These are phyloP conservation scores for Xylaria arbuscula DNA, from an alignment of 2,329 filamentous ascomycete genomes.

Conservation along the genomic window DNA sequence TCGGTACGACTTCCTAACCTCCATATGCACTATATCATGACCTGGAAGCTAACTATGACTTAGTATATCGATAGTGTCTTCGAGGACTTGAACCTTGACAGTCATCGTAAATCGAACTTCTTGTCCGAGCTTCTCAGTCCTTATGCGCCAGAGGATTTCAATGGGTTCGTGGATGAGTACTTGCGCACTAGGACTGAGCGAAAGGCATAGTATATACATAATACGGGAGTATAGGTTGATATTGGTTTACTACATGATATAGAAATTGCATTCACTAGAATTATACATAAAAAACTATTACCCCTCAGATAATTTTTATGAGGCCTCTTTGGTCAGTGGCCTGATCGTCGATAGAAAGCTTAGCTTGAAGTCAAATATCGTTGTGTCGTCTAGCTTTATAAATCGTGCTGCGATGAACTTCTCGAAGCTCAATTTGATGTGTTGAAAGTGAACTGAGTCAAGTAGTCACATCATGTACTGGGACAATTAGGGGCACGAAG, in stretches of 20 bases:
- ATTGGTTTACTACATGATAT: not conserved
- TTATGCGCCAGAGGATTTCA: slow-evolving; percentile 47
- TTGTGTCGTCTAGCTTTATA: no score
- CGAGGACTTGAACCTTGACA: slow-evolving; percentile 47
- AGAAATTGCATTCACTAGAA: not conserved
- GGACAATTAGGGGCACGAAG: no score
- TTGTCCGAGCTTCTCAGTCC: slow-evolving; percentile 47
- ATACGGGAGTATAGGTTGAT: not conserved
- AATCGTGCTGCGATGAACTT: no score
- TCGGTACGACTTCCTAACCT: slow-evolving; percentile 40
- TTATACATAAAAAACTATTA: not conserved
- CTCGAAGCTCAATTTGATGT: no score
- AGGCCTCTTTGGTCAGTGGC: no score
- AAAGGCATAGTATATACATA: slow-evolving; percentile 4
- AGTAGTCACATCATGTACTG: no score
- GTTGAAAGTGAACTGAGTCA: no score
- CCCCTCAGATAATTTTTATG: not conserved
- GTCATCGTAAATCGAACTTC: slow-evolving; percentile 47
- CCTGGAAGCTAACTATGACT: not conserved
- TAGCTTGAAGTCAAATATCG: not conserved
- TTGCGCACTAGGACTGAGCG: slow-evolving; percentile 33
- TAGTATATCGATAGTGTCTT: slow-evolving; percentile 50
- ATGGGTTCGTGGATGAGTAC: slow-evolving; percentile 49
- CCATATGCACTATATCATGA: not conserved
- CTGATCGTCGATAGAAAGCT: not conserved